These are phyloP conservation scores for Fraxinus nigra DNA, from an alignment of 305 asterid species.

Conservation along the genomic window DNA sequence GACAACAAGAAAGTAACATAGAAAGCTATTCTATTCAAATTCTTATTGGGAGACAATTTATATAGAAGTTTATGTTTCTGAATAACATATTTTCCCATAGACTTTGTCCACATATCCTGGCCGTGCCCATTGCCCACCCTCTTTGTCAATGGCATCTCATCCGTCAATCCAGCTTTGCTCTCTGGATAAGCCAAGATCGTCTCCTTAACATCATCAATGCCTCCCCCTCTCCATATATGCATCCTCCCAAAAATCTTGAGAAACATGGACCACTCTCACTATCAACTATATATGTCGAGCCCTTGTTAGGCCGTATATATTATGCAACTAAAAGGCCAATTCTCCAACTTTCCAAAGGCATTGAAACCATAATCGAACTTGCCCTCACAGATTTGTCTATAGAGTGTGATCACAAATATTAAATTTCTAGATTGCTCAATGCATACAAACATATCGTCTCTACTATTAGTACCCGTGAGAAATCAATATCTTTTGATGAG, in stretches of 20 bases:
- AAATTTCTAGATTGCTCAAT: not conserved
- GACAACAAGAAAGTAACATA: not conserved
- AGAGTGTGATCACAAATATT: not conserved
- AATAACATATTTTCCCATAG: not conserved
- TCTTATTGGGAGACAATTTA: not conserved
- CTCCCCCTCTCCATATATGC: not conserved
- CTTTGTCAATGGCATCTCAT: not conserved
- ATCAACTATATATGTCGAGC: not conserved
- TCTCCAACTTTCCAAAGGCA: not conserved
- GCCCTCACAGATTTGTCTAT: not conserved
- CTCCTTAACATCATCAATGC: not conserved
- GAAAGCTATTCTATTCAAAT: not conserved
- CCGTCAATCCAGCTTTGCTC: not conserved
- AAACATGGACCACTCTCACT: not conserved
- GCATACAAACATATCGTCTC: not conserved
- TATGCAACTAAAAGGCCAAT: not conserved
- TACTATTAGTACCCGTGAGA: not conserved
- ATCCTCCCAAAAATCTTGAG: not conserved
- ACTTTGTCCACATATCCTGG: not conserved
- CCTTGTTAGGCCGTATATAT: not conserved
- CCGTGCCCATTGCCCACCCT: not conserved
- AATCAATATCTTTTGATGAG: not conserved
- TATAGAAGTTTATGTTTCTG: not conserved
- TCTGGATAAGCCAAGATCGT: not conserved
- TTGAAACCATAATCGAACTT: not conserved